phyloP scores from a whole-genome alignment of 805 yeast species.

The Monosporozyma aerobia region DNA sequence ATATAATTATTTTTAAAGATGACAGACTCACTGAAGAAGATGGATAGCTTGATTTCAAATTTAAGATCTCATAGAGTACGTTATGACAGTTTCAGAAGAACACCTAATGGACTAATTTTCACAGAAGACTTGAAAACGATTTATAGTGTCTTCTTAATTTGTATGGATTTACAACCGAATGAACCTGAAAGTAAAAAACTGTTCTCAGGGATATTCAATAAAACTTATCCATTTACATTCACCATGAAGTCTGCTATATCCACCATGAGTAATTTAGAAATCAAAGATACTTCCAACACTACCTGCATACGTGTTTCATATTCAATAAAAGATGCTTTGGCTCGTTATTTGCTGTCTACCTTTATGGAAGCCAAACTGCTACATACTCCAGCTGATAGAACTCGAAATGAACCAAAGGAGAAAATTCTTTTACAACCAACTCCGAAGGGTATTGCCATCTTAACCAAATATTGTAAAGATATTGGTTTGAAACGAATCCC shows the following conservation, averaged over 20 bases:
- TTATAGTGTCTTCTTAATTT: conserved; percentile 43
- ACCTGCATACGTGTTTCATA: conserved; percentile 50
- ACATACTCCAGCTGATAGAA: conserved; percentile 70
- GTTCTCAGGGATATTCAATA: conserved; percentile 13
- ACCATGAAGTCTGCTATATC: conserved; percentile 41
- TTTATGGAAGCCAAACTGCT: conserved; percentile 56
- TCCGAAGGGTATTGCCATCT: conserved; percentile 75
- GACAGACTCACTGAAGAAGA: neutral
- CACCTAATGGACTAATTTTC: conserved; percentile 45
- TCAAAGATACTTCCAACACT: conserved; percentile 39
- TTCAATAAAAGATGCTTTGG: conserved; percentile 42
- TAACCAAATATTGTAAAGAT: conserved; percentile 50
- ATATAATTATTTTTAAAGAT: neutral
- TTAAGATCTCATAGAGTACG: conserved; percentile 32
- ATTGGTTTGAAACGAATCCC: conserved; percentile 45
- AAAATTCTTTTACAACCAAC: conserved; percentile 64
- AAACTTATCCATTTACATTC: conserved; percentile 45
- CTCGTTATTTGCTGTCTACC: conserved; percentile 36
- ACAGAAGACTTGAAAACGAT: conserved; percentile 52
- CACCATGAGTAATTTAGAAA: conserved; percentile 40
- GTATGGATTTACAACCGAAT: conserved; percentile 32
- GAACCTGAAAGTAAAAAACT: conserved; percentile 8
- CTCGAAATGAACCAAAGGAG: conserved; percentile 40
- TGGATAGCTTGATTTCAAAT: neutral
- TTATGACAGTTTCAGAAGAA: conserved; percentile 38